These are phyloP conservation scores for Talaromyces pinophilus DNA, from an alignment of 2,329 filamentous ascomycete genomes.

Conservation along the genomic window DNA sequence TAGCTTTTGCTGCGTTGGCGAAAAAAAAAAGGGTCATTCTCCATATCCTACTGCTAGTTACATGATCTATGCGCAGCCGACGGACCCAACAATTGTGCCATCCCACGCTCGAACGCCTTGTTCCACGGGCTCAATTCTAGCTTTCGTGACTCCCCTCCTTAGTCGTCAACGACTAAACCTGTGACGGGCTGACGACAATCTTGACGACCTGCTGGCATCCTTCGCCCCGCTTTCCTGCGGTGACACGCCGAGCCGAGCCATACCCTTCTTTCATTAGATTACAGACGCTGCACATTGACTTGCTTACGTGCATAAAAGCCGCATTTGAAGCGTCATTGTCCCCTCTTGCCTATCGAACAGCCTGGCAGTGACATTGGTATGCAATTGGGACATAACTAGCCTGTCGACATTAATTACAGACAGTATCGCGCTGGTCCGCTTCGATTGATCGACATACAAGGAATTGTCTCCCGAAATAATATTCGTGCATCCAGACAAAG, in stretches of 20 bases:
- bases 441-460: constrained; percentile 25
- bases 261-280: constrained; percentile 14
- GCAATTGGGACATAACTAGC: constrained; percentile 1
- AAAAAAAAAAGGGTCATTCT: constrained; percentile 7
- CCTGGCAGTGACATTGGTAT: constrained; percentile 7
- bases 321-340: constrained; percentile 23
- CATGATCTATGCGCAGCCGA: neutral
- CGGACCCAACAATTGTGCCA: constrained; percentile 2
- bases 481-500: neutral
- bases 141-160: neutral
- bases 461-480: constrained; percentile 14
- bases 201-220: constrained; percentile 1
- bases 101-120: constrained; percentile 10
- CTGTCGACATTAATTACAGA: constrained; percentile 22
- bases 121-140: neutral
- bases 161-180: neutral
- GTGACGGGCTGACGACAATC: constrained; percentile 12
- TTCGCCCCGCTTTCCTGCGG: constrained; percentile 16
- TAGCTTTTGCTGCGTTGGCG: constrained; percentile 25
- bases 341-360: constrained; percentile 10
- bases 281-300: constrained; percentile 22
- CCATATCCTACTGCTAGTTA: constrained; percentile 1
- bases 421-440: constrained; percentile 22
- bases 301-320: constrained; percentile 26
- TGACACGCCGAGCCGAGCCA: constrained; percentile 18